A percentile compares a stretch with the other conserved stretches of the same genome.
Evolutionary conservation across 768 basidiomycete species (phyloP).

Genomic region (Podaxis sp.): DNA sequence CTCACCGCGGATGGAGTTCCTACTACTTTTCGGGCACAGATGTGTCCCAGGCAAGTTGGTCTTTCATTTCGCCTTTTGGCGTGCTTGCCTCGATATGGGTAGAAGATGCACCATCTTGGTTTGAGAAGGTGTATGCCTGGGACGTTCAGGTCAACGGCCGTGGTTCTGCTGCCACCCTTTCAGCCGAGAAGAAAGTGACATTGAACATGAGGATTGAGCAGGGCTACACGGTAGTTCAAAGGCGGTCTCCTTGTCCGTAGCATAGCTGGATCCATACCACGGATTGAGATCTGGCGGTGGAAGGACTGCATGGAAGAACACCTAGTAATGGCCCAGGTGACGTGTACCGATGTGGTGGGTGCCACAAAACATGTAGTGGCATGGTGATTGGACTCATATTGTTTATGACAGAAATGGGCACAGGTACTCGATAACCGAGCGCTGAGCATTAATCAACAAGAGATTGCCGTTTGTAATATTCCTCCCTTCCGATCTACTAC

Average conservation of each 20-base stretch:
- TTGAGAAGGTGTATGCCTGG: neutral
- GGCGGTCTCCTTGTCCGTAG: neutral
- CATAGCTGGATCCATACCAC: neutral
- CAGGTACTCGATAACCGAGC: neutral
- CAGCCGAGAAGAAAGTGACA: neutral
- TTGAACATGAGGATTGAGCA: neutral
- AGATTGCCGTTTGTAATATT: neutral
- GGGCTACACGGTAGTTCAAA: neutral
- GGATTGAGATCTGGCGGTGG: neutral
- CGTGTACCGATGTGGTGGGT: neutral
- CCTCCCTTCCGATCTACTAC: neutral
- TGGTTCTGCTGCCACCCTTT: neutral
- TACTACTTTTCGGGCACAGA: neutral
- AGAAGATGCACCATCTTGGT: neutral
- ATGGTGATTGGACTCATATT: neutral
- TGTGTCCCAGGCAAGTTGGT: neutral
- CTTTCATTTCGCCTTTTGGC: too few species aligned
- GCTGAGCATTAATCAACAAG: neutral
- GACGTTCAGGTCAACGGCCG: neutral
- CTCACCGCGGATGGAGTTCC: neutral
- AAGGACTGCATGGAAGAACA: neutral
- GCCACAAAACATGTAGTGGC: neutral
- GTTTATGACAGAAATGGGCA: neutral
- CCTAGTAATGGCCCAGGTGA: neutral
- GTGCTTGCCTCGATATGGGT: too few species aligned